A percentile compares a stretch with the other conserved stretches of the same genome.
Conservation (phyloP, 1,284 basidiomycete species). For the Heterobasidion occidentale region DNA sequence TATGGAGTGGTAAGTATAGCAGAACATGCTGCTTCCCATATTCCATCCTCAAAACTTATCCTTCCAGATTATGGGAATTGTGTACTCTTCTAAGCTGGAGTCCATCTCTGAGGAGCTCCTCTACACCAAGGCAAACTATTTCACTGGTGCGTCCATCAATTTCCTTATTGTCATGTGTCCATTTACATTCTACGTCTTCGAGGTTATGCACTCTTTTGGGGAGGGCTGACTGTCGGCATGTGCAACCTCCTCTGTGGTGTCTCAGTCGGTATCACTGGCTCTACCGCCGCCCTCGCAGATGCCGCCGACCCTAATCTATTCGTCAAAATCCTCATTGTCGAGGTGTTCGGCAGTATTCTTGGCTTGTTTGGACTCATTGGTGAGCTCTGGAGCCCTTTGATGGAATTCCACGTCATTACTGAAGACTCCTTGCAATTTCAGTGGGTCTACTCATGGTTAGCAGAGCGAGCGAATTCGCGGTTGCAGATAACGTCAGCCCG, state of each 20-base stretch:
- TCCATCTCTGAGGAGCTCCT: slow-evolving; percentile 52
- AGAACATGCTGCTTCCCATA: neutral
- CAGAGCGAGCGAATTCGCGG: slow-evolving; percentile 9
- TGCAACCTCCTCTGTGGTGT: slow-evolving; percentile 94
- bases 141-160: slow-evolving; percentile 56
- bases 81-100: slow-evolving; percentile 79
- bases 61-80: slow-evolving; percentile 83
- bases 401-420: too few relatives aligned
- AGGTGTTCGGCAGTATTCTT: slow-evolving; percentile 91
- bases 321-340: slow-evolving; percentile 91
- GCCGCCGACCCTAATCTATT: slow-evolving; percentile 90
- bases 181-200: neutral
- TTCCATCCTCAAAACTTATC: neutral
- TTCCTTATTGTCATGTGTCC: neutral
- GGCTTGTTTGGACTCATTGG: slow-evolving; percentile 90
- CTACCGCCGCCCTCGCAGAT: slow-evolving; percentile 87
- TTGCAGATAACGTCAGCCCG: neutral
- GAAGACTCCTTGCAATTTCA: neutral
- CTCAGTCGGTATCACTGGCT: slow-evolving; percentile 86
- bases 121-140: slow-evolving; percentile 83
- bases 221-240: slow-evolving; percentile 82
- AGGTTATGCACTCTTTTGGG: slow-evolving; percentile 94
- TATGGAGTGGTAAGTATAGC: slow-evolving; percentile 76
- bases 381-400: slow-evolving; percentile 30
- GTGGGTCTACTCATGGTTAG: slow-evolving; percentile 12